Evolutionary conservation across 768 basidiomycete species (phyloP), one percentile per base, ranked within the genome.

Genomic region (Psilocybe cyanescens): DNA sequence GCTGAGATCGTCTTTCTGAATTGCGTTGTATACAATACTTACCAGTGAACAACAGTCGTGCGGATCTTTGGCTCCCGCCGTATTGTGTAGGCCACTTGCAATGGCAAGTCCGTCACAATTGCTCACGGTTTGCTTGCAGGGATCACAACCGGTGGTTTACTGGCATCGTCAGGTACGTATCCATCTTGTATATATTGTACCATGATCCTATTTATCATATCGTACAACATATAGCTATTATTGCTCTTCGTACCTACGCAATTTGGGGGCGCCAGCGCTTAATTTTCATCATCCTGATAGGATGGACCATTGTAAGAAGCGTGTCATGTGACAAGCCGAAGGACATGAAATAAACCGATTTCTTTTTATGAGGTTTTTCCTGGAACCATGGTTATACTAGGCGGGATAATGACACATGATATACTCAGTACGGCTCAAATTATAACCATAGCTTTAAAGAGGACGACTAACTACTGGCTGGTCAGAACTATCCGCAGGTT

Each of bases 201-300:
- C 35, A 2, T 24, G 14, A 54, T 7, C 30, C 41, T 24, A 6
- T 41, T 19, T 37, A 16, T 3, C 55, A 41, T 5, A 49, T 33
- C 11, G 7, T 24, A 24, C 24, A 24, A 24, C 2, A 8, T 17
- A 28, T 17, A 58, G 57, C 37, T 2, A 47, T 58, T 28, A 58
- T 58, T 35, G 57, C 33, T 17, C 47, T 58, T 19, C 47, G 57
- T 7, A 58, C 57, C 4, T 58, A 50, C 28, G 57, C 57, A 39
- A 24, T 58, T 11, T 58, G 57, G 57, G 57, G 57, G 37, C 16
- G 57, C 6, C 47, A 8, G 14, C 57, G 57, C n/a, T 39, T 49
- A 7, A 49, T 58, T 47, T 58, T 56, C 3, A 41, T 48, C 19
- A 14, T 58, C 37, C 57, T 58, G 28, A 8, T 50, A 14, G 48